Evolutionary conservation across 805 yeast species (phyloP), one percentile per base, ranked within the genome.

Genomic region (Danielia reshetovae): DNA sequence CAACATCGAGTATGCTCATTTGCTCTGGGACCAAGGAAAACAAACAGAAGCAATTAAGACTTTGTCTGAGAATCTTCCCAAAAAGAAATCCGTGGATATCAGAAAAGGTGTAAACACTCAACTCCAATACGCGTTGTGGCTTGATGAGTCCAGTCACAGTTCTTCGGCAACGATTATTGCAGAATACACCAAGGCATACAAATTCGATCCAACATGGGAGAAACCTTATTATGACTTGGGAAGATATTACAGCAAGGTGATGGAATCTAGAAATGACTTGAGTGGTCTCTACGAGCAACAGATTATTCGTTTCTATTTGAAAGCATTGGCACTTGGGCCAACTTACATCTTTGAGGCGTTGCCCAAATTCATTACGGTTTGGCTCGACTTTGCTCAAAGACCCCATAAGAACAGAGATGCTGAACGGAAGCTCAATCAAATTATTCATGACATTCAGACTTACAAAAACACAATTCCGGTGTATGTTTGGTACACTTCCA

Each of bases 11-110:
- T 81, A 83, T 55, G 81, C 96, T 0, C 79, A 84, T 38, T 68
- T 93, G 7, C 58, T 87, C 25, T 90, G 97, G 97, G 81, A 79
- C 3, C 86, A 85, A 52, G 96, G 95, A 1, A 94, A 87, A 43
- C 85, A 77, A 40, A 74, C 88, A 16, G 81, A 87, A 46, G 97
- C 97, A 0, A 69, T 90, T 28, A 79, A 82, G 33, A 66, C 77
- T 6, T 62, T 85, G 24, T 70, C 71, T 7, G 68, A 70, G 11
- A 56, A 75, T 9, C 47, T 60, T 2, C 39, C 47, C 4, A 54
- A 52, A 6, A 43, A 46, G 22, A 29, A 54, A 1, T 48, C 47
- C 23, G 45, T 45, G 16, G 41, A 36, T 17, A 24, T 34, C 2
- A 38, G 46, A 9, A 47, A 52, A 13, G 49, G 42, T 7, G 68